These are phyloP conservation scores for Micractinium conductrix DNA, from an alignment of 139 green algal species.

Conservation along the genomic window DNA sequence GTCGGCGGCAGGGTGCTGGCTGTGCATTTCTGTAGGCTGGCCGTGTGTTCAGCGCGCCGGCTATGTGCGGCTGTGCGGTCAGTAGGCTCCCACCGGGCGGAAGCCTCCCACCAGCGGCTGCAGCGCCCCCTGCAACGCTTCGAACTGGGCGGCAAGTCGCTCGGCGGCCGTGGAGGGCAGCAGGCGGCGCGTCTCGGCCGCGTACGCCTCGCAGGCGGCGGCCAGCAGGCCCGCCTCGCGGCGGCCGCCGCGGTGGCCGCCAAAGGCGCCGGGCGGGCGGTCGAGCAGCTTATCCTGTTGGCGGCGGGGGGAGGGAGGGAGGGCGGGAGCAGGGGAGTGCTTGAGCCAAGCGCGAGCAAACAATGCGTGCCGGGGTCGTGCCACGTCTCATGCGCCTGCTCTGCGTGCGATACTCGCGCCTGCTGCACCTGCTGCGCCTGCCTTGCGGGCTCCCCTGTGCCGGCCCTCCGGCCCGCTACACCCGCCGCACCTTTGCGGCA, in stretches of 20 bases:
- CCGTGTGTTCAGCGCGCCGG: too few relatives aligned
- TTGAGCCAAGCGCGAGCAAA: not conserved
- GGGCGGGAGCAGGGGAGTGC: not conserved
- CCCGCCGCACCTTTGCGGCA: slow-evolving; percentile 22
- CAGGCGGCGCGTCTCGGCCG: slow-evolving; percentile 26
- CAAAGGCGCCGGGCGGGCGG: slow-evolving; percentile 8
- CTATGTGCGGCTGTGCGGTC: too few relatives aligned
- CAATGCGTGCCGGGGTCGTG: too few relatives aligned
- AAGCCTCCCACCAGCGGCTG: slow-evolving; percentile 33
- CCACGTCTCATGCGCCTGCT: too few relatives aligned
- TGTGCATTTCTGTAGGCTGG: too few relatives aligned
- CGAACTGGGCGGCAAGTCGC: slow-evolving; percentile 18
- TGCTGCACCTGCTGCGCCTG: too few relatives aligned
- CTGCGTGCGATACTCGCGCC: too few relatives aligned
- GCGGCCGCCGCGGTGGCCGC: slow-evolving; percentile 14
- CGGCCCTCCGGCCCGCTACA: too few relatives aligned
- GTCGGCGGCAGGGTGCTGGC: too few relatives aligned
- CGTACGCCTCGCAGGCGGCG: slow-evolving; percentile 47
- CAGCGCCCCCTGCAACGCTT: slow-evolving; percentile 17
- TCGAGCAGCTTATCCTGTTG: slow-evolving; percentile 34
- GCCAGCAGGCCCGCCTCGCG: slow-evolving; percentile 39
- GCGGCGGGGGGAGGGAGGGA: not conserved
- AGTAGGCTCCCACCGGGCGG: slow-evolving; percentile 9
- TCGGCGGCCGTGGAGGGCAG: slow-evolving; percentile 14
- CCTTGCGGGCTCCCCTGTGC: too few relatives aligned